phyloP scores from a whole-genome alignment of 352 stramenopile species.

The Achlya hypogyna region DNA sequence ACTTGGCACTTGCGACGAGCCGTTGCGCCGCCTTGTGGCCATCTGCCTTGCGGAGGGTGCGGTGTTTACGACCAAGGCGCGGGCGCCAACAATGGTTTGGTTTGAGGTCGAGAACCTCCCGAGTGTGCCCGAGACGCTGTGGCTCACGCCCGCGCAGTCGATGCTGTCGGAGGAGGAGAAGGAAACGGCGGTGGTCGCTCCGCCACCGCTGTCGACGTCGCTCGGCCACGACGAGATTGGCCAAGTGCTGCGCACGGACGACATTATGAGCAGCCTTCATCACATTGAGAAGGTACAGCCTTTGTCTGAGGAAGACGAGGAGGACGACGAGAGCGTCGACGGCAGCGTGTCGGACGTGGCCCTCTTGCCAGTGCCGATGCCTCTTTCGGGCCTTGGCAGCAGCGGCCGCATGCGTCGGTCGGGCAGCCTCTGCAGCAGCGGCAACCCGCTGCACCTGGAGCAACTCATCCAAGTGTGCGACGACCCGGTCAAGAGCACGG shows the following conservation, averaged over 20 bases:
- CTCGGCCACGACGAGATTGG: slow-evolving; percentile 10
- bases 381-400: neutral
- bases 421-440: slow-evolving; percentile 2
- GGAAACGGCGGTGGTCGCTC: neutral
- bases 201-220: neutral
- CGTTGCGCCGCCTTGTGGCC: slow-evolving; percentile 48
- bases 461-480: slow-evolving; percentile 1
- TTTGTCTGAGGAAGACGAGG: slow-evolving; percentile 20
- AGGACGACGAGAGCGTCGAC: slow-evolving; percentile 19
- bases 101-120: slow-evolving; percentile 67
- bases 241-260: slow-evolving; percentile 1
- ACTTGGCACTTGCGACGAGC: slow-evolving; percentile 52
- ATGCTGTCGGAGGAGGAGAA: neutral
- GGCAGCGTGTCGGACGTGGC: neutral
- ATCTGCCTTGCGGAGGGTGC: slow-evolving; percentile 63
- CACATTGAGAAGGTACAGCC: neutral
- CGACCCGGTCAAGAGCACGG: slow-evolving; percentile 34
- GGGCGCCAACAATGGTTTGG: slow-evolving; percentile 71
- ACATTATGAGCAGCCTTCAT: neutral
- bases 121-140: slow-evolving; percentile 13
- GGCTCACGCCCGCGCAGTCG: neutral
- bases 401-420: slow-evolving; percentile 6
- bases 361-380: neutral
- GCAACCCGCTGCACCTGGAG: neutral
- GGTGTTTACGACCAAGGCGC: slow-evolving; percentile 81